Percentiles rank a stretch among this genome's conserved stretches.
phyloP scores from a whole-genome alignment of 139 green algal genomes.

The Dunaliella sp. region DNA sequence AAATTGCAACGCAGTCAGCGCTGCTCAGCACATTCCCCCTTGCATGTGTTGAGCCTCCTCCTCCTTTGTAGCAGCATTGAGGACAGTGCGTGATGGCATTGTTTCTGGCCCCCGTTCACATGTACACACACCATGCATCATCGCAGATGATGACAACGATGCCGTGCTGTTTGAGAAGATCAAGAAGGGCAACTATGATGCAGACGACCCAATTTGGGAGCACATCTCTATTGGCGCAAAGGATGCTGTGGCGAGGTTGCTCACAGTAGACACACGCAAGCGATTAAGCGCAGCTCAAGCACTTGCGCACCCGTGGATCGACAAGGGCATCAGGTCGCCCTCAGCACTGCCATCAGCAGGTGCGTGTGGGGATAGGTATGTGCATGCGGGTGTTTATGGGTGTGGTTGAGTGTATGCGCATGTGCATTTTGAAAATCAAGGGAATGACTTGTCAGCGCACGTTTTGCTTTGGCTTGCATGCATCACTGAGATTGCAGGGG shows the following conservation, averaged over 20 bases:
- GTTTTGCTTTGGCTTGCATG: background rate
- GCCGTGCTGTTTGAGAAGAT: constrained; percentile 81
- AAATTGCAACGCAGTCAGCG: too few relatives aligned
- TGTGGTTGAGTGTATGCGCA: background rate
- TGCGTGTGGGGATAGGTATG: background rate
- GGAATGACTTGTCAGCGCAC: background rate
- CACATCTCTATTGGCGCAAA: constrained; percentile 66
- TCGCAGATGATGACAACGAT: constrained; percentile 77
- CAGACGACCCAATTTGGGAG: constrained; percentile 78
- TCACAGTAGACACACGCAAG: constrained; percentile 63
- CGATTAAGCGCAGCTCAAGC: constrained; percentile 72
- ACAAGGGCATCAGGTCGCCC: background rate
- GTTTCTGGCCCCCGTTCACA: too few relatives aligned
- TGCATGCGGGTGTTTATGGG: background rate
- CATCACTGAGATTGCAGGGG: background rate
- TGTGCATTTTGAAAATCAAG: background rate
- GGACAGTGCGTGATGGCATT: too few relatives aligned
- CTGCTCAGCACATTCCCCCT: too few relatives aligned
- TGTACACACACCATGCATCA: too few relatives aligned
- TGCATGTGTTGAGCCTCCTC: too few relatives aligned
- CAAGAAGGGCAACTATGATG: constrained; percentile 71
- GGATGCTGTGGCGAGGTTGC: constrained; percentile 65
- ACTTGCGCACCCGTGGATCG: constrained; percentile 72
- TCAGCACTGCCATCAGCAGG: background rate
- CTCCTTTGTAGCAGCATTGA: too few relatives aligned